Conservation (phyloP, 116 monocot species). For the Phalaenopsis hybrid region DNA sequence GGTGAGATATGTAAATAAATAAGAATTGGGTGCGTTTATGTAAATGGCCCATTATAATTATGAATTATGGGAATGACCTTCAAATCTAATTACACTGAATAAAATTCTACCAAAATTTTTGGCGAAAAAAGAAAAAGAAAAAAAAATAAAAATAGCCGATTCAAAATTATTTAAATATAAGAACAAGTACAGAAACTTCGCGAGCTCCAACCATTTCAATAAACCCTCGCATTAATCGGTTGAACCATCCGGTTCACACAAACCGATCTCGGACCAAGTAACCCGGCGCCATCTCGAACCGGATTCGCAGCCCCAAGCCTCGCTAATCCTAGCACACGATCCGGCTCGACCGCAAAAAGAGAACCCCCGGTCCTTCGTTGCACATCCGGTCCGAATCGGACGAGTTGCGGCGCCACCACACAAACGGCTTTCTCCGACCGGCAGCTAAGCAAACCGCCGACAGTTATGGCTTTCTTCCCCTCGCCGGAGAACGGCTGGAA, state of each 20-base stretch:
- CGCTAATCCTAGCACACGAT: not conserved
- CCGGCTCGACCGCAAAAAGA: not conserved
- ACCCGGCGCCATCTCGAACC: not conserved
- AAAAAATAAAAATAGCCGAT: no score
- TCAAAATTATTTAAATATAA: not conserved
- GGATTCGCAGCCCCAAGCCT: not conserved
- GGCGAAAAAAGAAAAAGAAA: no score
- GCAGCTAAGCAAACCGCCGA: slow-evolving; percentile 33
- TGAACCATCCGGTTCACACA: not conserved
- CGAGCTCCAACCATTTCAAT: not conserved
- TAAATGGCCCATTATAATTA: no score
- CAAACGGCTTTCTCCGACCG: slow-evolving; percentile 42
- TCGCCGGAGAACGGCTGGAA: slow-evolving; percentile 1
- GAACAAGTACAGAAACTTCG: not conserved
- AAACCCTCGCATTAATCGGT: slow-evolving; percentile 1
- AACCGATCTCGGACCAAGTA: not conserved
- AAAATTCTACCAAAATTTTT: no score
- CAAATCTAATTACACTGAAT: no score
- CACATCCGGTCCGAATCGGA: slow-evolving; percentile 8
- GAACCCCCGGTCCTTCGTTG: not conserved
- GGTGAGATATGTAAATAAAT: no score
- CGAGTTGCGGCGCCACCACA: slow-evolving; percentile 32
- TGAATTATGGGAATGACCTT: no score
- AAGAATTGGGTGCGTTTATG: no score
- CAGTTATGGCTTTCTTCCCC: not conserved